Evolutionary conservation across 2,329 filamentous ascomycete species (phyloP).

Genomic region (Cercospora sp.): DNA sequence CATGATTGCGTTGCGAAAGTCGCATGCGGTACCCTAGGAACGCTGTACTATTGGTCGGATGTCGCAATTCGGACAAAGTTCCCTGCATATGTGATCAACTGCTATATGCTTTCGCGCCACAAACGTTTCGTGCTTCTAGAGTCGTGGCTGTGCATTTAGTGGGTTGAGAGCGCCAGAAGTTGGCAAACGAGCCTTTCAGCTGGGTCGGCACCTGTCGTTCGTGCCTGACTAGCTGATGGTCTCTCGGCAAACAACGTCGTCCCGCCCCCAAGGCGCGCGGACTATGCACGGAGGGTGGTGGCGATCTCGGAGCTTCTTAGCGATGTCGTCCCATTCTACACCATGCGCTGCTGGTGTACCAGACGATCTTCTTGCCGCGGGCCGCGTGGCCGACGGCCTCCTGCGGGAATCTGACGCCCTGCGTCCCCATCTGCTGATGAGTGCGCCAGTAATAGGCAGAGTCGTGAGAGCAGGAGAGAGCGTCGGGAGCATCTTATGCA

Average conservation of each 20-base stretch:
- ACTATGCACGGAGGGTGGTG: not conserved
- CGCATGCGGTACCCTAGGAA: not conserved
- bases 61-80: constrained; percentile 17
- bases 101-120: not conserved
- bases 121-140: not conserved
- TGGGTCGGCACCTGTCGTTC: not conserved
- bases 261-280: not conserved
- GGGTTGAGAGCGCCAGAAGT: not conserved
- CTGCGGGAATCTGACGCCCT: not conserved
- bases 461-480: not conserved
- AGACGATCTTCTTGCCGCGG: not conserved
- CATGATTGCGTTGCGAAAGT: not conserved
- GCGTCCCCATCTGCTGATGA: not conserved
- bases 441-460: not conserved
- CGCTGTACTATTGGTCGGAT: constrained; percentile 17
- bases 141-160: not conserved
- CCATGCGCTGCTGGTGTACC: not conserved
- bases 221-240: not conserved
- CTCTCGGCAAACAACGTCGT: not conserved
- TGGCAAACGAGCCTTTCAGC: not conserved
- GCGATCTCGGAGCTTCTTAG: not conserved
- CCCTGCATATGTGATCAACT: constrained; percentile 2
- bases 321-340: not conserved
- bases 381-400: not conserved
- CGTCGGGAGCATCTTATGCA: not conserved